Evolutionary conservation across 2,329 filamentous ascomycete genomes (phyloP).

Genomic region (Microdochium bolleyi): DNA sequence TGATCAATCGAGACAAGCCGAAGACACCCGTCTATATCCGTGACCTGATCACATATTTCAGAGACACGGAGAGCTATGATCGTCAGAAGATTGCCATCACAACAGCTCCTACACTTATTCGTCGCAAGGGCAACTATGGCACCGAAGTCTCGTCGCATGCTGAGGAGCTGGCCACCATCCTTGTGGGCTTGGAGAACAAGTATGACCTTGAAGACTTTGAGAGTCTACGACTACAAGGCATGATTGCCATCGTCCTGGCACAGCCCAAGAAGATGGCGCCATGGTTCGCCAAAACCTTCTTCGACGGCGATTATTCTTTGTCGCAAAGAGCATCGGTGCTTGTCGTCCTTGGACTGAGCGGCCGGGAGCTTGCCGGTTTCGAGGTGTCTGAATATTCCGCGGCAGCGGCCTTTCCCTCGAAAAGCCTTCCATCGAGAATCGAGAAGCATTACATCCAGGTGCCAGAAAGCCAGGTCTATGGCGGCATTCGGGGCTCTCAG

Average conservation of each 20-base stretch:
- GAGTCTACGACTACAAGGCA: conserved; percentile 65
- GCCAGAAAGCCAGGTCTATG: conserved; percentile 12
- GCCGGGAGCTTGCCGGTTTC: conserved; percentile 77
- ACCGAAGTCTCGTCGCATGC: conserved; percentile 80
- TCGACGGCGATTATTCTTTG: conserved; percentile 86
- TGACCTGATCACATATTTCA: conserved; percentile 70
- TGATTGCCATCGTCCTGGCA: conserved; percentile 74
- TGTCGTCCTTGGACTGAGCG: conserved; percentile 71
- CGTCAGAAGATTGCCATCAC: conserved; percentile 71
- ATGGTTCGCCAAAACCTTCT: conserved; percentile 80
- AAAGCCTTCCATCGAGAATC: conserved; percentile 65
- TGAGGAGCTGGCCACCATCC: conserved; percentile 67
- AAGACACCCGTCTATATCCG: conserved; percentile 85
- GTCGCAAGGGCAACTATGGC: conserved; percentile 81
- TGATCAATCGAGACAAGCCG: conserved; percentile 76
- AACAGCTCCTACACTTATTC: conserved; percentile 72
- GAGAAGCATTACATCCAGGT: conserved; percentile 58
- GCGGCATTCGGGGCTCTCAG: conserved; percentile 19
- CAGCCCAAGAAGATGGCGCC: conserved; percentile 71
- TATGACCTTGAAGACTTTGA: conserved; percentile 75
- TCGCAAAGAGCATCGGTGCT: conserved; percentile 77
- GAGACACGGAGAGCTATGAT: conserved; percentile 78
- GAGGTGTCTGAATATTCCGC: conserved; percentile 46
- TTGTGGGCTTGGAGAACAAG: conserved; percentile 78
- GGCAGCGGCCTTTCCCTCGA: conserved; percentile 64